Conservation (phyloP, 148 eudicot species). For the Nepenthes mirabilis region DNA sequence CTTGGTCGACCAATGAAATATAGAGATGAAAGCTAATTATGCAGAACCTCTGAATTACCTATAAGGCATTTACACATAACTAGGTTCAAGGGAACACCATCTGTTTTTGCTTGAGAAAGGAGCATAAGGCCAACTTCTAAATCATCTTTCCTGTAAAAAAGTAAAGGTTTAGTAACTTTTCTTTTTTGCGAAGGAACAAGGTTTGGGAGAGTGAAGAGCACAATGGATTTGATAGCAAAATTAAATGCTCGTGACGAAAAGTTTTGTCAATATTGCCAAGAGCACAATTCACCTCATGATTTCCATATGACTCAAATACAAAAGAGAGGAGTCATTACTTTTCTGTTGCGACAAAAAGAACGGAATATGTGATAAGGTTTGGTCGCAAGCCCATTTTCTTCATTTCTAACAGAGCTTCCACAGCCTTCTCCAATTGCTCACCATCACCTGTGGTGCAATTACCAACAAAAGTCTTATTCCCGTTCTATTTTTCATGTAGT, state of each 20-base stretch:
- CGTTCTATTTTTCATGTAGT: too few species aligned
- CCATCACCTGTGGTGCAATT: conserved; percentile 48
- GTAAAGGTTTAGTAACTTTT: background rate
- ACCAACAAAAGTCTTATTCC: too few species aligned
- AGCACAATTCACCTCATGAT: too few species aligned
- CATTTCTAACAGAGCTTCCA: conserved; percentile 63
- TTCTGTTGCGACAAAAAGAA: conserved; percentile 78
- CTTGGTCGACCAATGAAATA: background rate
- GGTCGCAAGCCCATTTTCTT: conserved; percentile 55
- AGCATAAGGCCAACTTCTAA: conserved; percentile 66
- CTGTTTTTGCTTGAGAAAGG: conserved; percentile 69
- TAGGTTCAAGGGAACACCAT: conserved; percentile 59
- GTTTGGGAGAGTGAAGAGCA: too few species aligned
- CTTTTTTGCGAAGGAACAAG: too few species aligned
- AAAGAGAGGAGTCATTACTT: conserved; percentile 37
- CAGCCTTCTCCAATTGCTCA: conserved; percentile 56
- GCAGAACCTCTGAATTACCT: conserved; percentile 24
- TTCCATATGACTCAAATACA: background rate
- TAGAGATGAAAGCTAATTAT: background rate
- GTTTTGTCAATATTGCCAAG: too few species aligned
- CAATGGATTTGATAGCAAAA: too few species aligned
- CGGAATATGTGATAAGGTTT: conserved; percentile 76
- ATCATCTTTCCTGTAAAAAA: conserved; percentile 58
- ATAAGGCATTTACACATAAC: conserved; percentile 78
- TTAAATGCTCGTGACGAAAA: too few species aligned